A percentile compares a stretch with the other conserved stretches of the same genome.
phyloP scores from a whole-genome alignment of 2,329 filamentous ascomycete genomes.

The Fusarium temperatum region DNA sequence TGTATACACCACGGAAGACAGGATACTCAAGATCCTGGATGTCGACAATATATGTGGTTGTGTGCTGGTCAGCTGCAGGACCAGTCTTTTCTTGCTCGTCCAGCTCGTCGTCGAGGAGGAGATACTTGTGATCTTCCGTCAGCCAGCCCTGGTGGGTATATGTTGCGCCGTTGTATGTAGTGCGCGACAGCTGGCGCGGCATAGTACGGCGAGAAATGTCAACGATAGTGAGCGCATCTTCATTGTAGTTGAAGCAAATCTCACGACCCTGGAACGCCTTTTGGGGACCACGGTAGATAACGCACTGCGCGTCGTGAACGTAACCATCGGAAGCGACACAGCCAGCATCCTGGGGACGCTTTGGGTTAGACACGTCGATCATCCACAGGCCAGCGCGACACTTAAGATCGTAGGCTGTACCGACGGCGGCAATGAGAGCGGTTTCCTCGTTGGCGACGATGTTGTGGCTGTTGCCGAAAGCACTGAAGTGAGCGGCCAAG shows the following conservation, averaged over 20 bases:
- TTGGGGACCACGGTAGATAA: slow-evolving; percentile 2
- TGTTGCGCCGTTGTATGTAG: slow-evolving; percentile 3
- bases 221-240: slow-evolving; percentile 6
- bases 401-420: neutral
- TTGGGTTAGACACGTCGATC: slow-evolving; percentile 1
- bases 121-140: slow-evolving; percentile 53
- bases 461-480: slow-evolving; percentile 9
- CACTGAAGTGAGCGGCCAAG: neutral
- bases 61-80: slow-evolving; percentile 50
- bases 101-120: slow-evolving; percentile 61
- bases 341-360: neutral
- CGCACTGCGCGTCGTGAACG: slow-evolving; percentile 4
- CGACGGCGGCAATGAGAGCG: neutral
- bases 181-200: slow-evolving; percentile 6
- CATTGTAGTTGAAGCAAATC: slow-evolving; percentile 16
- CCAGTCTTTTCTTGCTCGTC: slow-evolving; percentile 57
- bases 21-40: slow-evolving; percentile 52
- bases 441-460: slow-evolving; percentile 9
- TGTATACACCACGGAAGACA: slow-evolving; percentile 36
- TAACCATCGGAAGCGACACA: neutral
- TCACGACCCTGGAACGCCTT: neutral
- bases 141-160: slow-evolving; percentile 62
- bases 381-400: slow-evolving; percentile 10
- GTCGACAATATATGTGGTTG: slow-evolving; percentile 61
- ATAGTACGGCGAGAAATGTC: slow-evolving; percentile 7